Conservation (phyloP, 371 early-diverging fungal genomes). For the Mucor racemosus region DNA sequence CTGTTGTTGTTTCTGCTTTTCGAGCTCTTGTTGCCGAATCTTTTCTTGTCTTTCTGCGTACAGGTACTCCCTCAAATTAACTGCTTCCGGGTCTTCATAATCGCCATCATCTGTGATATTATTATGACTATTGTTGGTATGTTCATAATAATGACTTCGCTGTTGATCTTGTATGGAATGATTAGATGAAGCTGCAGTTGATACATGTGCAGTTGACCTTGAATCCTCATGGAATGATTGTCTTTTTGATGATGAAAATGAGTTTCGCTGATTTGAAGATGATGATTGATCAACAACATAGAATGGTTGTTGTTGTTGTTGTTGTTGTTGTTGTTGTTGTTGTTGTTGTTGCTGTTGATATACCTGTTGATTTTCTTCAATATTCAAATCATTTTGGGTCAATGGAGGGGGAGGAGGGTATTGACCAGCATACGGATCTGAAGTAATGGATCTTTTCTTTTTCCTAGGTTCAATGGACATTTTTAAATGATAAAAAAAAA, state of each 20-base stretch:
- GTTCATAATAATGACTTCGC: conserved; percentile 14
- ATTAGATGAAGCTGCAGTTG: not conserved
- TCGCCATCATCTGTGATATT: conserved; percentile 7
- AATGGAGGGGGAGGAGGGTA: conserved; percentile 38
- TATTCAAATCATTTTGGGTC: conserved; percentile 5
- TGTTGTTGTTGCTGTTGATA: not conserved
- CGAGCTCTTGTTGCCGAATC: conserved; percentile 15
- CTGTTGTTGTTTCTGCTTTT: conserved; percentile 7
- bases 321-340: not conserved
- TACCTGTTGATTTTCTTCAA: conserved; percentile 1
- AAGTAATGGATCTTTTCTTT: not conserved
- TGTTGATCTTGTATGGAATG: conserved; percentile 7
- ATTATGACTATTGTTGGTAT: not conserved
- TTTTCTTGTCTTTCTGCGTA: conserved; percentile 32
- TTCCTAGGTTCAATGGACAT: not conserved
- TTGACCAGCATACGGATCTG: conserved; percentile 44
- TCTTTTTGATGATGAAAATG: conserved; percentile 2
- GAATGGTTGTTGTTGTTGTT: conserved; percentile 13
- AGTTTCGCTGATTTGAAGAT: not conserved
- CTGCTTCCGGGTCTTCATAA: conserved; percentile 27
- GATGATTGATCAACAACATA: conserved; percentile 20
- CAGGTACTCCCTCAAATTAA: conserved; percentile 26
- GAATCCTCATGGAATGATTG: conserved; percentile 12
- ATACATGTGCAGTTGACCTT: conserved; percentile 5
- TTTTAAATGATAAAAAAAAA: conserved; percentile 3